A percentile compares a stretch with the other conserved stretches of the same genome.
phyloP scores from a whole-genome alignment of 345 rosid species.

The Syzygium grande region DNA sequence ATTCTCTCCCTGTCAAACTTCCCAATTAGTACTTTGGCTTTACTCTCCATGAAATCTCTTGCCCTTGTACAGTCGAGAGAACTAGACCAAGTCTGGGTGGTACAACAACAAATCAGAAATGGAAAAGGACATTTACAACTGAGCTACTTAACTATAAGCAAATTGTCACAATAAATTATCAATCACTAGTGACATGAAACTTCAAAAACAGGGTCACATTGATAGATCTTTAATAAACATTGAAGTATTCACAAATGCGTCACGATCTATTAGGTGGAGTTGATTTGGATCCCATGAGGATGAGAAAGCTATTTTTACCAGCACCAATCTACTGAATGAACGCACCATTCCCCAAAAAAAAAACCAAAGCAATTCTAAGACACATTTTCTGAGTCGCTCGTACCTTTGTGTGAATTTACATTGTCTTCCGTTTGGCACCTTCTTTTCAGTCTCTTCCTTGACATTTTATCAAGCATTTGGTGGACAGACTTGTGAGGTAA shows the following conservation, averaged over 20 bases:
- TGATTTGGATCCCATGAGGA: background rate
- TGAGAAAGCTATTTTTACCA: background rate
- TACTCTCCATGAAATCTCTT: background rate
- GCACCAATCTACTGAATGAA: too few species aligned
- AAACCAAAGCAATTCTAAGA: background rate
- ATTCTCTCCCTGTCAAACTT: background rate
- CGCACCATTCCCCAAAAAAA: too few species aligned
- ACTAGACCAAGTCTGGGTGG: background rate
- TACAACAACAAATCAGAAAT: background rate
- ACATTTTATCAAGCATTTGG: background rate
- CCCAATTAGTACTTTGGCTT: background rate
- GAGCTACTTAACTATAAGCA: background rate
- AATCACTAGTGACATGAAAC: background rate
- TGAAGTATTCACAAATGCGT: background rate
- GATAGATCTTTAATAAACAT: background rate
- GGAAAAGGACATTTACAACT: background rate
- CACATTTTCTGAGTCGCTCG: background rate
- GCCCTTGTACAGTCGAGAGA: background rate
- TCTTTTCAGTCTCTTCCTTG: background rate
- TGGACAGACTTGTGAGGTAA: background rate
- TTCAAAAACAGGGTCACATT: background rate
- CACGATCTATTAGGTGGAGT: background rate
- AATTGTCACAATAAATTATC: background rate
- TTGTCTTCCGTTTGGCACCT: accelerated
- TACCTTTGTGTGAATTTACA: background rate